Base-by-base conservation (phyloP, 345 rosid species). In the Salix purpurea region DNA sequence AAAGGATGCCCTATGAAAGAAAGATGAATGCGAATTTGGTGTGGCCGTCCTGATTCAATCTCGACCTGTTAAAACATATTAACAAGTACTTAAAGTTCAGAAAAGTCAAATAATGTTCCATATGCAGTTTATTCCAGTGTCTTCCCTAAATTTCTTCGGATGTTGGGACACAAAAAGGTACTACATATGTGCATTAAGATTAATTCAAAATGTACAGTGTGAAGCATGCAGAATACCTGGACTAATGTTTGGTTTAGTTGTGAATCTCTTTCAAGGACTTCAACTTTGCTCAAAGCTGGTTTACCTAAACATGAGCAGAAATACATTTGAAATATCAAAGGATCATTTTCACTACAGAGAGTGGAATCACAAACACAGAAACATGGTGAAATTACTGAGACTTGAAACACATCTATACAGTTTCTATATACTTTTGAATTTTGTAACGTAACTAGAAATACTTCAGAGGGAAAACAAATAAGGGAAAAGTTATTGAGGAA, bases 1-100 rank as follows among this genome's bases (percentile, higher is more conserved):
- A 92, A 86, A 67, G 97, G 92, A 86, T 92, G 92, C 76, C 98
- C 98, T 3, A 89, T 83, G 82, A 85, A 94, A 56, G 98, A 86
- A 82, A 94, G 95, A 85, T 91, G 98, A 78, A 91, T 92, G 40
- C 97, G 88, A 74, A 92, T 95, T 82, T 95, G 97, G 82, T 89
- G 99, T 64, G 99, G 97, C 58, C 97, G 84, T 73, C 97, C 97
- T 15, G 97, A 88, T 69, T 95, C 94, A 77, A 92, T 95, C 85
- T 91, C 90, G 39, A 91, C 97, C 97, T 92, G 86, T 81, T 65
- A 75, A 58, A 65, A 69, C 74, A 80, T 8, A 18, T 8, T 1
- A 28, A 42, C 7, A 40, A 39, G 50, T 39, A 19, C 36, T 21
- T 36, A 30, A 54, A 60, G 44, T 64, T 19, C 44, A 54, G 76